Evolutionary conservation across 306 rosid species (phyloP).

Genomic region (Sechiopsis laciniata): DNA sequence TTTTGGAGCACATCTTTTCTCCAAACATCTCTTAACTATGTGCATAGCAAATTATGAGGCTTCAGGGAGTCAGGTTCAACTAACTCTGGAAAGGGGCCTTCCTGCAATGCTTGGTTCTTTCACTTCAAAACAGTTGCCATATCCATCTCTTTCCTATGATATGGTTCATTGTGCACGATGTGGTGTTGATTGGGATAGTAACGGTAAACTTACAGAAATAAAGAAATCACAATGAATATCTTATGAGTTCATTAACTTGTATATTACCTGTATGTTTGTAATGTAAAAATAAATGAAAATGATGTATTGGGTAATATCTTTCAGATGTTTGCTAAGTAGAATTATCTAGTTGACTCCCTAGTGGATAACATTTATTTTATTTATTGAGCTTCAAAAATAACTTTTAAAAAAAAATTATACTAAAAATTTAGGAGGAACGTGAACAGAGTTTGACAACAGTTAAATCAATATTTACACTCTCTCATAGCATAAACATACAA

Average conservation of each 20-base stretch:
- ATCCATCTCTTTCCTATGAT: conserved; percentile 94
- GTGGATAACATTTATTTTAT: neutral
- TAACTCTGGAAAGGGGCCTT: conserved; percentile 97
- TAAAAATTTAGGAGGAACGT: neutral
- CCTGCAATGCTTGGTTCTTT: conserved; percentile 97
- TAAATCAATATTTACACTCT: neutral
- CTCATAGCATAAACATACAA: neutral
- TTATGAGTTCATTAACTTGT: neutral
- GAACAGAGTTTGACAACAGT: neutral
- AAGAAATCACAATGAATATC: neutral
- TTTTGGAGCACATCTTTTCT: conserved; percentile 95
- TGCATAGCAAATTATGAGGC: conserved; percentile 97
- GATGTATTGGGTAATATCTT: neutral
- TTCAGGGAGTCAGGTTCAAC: conserved; percentile 97
- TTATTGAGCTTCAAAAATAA: neutral
- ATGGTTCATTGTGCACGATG: conserved; percentile 98
- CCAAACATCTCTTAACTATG: conserved; percentile 79
- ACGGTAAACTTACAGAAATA: conserved; percentile 40
- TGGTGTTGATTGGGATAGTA: conserved; percentile 84
- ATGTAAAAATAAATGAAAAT: neutral
- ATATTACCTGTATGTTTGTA: neutral
- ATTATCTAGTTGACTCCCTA: neutral
- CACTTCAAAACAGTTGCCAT: conserved; percentile 78
- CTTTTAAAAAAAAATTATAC: too few relatives aligned
- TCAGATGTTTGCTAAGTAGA: neutral